phyloP scores from a whole-genome alignment of 78 protist species.

The Goniomonas avonlea region DNA sequence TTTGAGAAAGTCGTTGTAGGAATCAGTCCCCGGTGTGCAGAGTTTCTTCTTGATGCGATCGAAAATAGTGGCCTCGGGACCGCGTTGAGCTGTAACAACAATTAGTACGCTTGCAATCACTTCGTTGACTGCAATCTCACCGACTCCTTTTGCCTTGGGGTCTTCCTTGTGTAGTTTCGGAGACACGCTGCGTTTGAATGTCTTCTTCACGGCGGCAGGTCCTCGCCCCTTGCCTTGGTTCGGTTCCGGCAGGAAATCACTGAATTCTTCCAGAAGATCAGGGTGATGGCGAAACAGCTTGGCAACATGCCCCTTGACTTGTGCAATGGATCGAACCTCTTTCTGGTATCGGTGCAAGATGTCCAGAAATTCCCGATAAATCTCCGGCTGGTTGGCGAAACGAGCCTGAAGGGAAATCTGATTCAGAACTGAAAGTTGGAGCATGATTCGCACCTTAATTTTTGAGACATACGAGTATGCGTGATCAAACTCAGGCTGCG shows the following conservation, averaged over 20 bases:
- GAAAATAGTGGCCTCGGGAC: neutral
- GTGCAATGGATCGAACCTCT: constrained; percentile 26
- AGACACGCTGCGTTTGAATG: too few species aligned
- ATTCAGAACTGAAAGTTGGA: too few species aligned
- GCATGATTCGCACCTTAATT: constrained; percentile 41
- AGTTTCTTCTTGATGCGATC: neutral
- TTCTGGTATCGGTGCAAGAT: constrained; percentile 84
- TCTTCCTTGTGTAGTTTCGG: too few species aligned
- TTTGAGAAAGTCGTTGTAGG: constrained; percentile 19
- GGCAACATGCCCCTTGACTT: constrained; percentile 68
- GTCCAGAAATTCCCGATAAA: constrained; percentile 76
- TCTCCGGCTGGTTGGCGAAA: constrained; percentile 66
- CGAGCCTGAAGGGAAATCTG: constrained; percentile 31
- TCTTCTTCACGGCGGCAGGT: too few species aligned
- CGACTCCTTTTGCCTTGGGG: too few species aligned
- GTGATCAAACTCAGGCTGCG: constrained; percentile 12
- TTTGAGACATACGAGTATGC: constrained; percentile 40
- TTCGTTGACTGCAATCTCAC: too few species aligned
- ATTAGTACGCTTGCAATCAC: too few species aligned
- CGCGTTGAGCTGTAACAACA: too few species aligned
- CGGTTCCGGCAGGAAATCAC: constrained; percentile 82
- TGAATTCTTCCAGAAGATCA: constrained; percentile 82
- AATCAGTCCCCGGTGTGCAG: neutral
- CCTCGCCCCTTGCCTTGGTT: too few species aligned
- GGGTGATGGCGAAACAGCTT: constrained; percentile 61